These are phyloP conservation scores for Mantamonas sphyraenae DNA, from an alignment of 78 protist genomes.

Conservation along the genomic window DNA sequence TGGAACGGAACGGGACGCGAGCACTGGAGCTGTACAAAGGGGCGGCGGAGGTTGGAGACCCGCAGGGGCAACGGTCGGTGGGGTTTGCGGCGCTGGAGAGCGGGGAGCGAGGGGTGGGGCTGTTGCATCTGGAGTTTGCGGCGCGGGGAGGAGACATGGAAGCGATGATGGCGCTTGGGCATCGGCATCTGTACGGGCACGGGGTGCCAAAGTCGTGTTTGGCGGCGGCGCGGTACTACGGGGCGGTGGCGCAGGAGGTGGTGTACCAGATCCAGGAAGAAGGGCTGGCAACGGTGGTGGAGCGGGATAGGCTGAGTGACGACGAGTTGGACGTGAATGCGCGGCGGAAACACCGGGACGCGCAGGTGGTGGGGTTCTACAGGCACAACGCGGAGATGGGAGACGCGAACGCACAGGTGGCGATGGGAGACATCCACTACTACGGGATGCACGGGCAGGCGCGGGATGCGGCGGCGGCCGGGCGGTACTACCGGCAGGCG, in stretches of 20 bases:
- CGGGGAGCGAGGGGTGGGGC: no score
- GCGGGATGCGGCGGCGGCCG: conserved; percentile 47
- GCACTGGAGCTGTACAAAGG: background rate
- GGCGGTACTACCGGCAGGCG: conserved; percentile 27
- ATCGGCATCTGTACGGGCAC: conserved; percentile 54
- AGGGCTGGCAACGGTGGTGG: conserved; percentile 22
- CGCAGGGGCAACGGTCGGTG: background rate
- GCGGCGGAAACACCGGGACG: background rate
- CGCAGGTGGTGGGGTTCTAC: conserved; percentile 45
- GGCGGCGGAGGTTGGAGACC: conserved; percentile 3
- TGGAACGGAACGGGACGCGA: background rate
- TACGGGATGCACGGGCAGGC: conserved; percentile 33
- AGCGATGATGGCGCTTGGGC: conserved; percentile 44
- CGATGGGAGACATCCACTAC: conserved; percentile 58
- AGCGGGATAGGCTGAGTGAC: conserved; percentile 1
- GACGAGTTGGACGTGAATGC: background rate
- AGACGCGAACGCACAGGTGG: conserved; percentile 43
- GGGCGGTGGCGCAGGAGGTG: conserved; percentile 37
- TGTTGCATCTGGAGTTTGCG: conserved; percentile 49
- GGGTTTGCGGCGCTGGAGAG: background rate
- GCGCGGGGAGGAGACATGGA: conserved; percentile 41
- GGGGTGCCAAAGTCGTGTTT: conserved; percentile 49
- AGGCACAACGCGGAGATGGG: conserved; percentile 52
- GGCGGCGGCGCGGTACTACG: conserved; percentile 41
- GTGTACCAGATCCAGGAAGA: conserved; percentile 23